Percentiles rank a stretch among this genome's conserved stretches.
phyloP scores from a whole-genome alignment of 2,329 filamentous ascomycete species.

The Talaromyces albobiverticillius region DNA sequence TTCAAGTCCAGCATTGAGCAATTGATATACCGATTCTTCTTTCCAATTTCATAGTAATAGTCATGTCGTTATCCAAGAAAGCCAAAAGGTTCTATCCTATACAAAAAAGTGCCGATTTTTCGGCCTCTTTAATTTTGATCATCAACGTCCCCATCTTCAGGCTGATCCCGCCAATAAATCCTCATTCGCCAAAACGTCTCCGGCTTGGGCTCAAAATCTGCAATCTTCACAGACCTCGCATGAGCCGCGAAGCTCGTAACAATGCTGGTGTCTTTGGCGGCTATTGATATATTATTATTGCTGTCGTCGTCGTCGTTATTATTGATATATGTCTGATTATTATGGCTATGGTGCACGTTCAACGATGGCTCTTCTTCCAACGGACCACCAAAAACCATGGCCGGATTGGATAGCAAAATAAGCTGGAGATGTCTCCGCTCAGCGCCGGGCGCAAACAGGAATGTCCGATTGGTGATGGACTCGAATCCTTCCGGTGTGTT shows the following conservation, averaged over 20 bases:
- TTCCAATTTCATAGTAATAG: background rate
- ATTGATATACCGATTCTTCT: background rate
- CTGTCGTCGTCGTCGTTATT: background rate
- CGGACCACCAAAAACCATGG: slow-evolving; percentile 56
- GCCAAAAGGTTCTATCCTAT: too few species aligned
- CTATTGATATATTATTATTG: slow-evolving; percentile 1
- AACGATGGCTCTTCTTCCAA: slow-evolving; percentile 24
- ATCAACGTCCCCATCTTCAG: too few species aligned
- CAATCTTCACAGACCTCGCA: slow-evolving; percentile 1
- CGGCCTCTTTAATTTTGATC: background rate
- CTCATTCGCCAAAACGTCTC: slow-evolving; percentile 15
- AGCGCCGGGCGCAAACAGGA: slow-evolving; percentile 63
- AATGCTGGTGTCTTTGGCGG: background rate
- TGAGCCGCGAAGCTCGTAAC: background rate
- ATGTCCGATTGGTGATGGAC: slow-evolving; percentile 45
- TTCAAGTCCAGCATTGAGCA: too few species aligned
- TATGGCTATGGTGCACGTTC: background rate
- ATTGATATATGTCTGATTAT: background rate
- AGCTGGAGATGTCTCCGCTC: slow-evolving; percentile 51
- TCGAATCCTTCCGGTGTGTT: slow-evolving; percentile 53
- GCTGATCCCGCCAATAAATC: slow-evolving; percentile 14
- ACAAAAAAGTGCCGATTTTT: too few species aligned
- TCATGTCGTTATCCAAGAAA: background rate
- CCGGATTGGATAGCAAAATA: slow-evolving; percentile 50
- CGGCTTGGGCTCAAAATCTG: slow-evolving; percentile 7